Base-by-base conservation (phyloP, 768 basidiomycete species). In the Myochromella boudieri region DNA sequence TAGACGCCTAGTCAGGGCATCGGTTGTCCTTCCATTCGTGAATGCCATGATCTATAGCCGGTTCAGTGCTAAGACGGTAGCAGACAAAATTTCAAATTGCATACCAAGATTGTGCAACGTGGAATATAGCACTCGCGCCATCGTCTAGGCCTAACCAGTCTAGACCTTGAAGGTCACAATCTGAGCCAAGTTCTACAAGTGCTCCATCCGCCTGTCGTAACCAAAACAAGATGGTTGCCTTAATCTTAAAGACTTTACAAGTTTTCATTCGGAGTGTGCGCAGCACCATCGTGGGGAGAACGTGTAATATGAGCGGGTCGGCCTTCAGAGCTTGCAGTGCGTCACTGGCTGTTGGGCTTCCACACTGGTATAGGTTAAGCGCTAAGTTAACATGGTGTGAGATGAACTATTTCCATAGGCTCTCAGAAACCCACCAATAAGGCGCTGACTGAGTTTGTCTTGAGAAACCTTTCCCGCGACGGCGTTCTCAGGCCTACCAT, bases 81-180 rank as follows among this genome's bases (percentile, higher is more conserved):
- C 14, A 14, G 14, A 29, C 28, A 8, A 29, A 14, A 29, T 34
- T 34, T 12, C 18, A 8, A 17, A 34, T 34, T 34, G 33, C 6
- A 8, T 38, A 33, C 48, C 47, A 53, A 46, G 42, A 54, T 27
- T 58, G 54, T 34, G 48, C 9, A 21, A 54, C 42, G 21, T 60
- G 56, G 55, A 69, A 77, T 46, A 74, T 26, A 38, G 77, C 61
- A 45, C 62, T 62, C 37, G 73, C 68, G 21, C 67, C 76, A 6
- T 77, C 74, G 47, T 89, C 85, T 28, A 91, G 59, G 5, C 90
- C 88, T 59, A 84, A 77, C 86, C 87, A 90, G 48, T 74, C 78
- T 32, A 91, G 60, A 42, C 81, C 75, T 44, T 75, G 76, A 10
- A 61, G 54, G 40, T 86, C 81, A 22, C 75, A 58, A 21, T 74